Base-by-base conservation (phyloP, 371 early-diverging fungal species). In the Actinomucor elegans region DNA sequence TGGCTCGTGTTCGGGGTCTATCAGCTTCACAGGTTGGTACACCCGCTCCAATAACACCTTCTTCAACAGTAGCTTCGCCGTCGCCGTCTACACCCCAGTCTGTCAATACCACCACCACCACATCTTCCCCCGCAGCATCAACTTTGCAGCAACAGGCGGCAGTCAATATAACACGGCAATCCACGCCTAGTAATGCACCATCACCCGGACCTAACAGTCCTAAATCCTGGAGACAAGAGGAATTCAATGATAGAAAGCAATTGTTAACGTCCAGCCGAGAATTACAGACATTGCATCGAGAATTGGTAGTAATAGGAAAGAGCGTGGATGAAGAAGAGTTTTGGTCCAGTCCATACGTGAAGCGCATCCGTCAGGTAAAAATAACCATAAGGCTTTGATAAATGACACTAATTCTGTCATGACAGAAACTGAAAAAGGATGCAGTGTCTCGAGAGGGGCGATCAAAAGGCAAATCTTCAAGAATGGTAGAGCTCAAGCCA, bases 251-350 rank as follows among this genome's bases (percentile, higher is more conserved):
- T 8, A 71, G 93, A 26, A 76, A 75, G 43, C 75, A 77, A 2
- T 71, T 93, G 8, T 59, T 94, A 26, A 69, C 82, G 0, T 79
- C 85, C 14, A 86, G 87, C 54, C 62, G 71, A 60, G 92, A 90
- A 5, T 69, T 94, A 6, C 80, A 83, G 15, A 76, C 73, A 21
- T 69, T 94, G 20, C 93, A 94, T 69, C 78, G 73, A 55, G 91
- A 88, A n/a, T 67, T 96, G 32, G 95, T 94, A 4, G 68, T 93
- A 21, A 64, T 76, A 0, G 88, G 88, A 7, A 75, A 60, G 27
- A 80, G 79, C 33, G 79, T 96, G 1, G 69, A 80, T 8, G 96
- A 96, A 63, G 93, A 94, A 53, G 96, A 94, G 57, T 96, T 96
- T 59, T 96, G 96, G 96, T 83, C 86, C 47, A 85, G 84, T 50